Base-by-base conservation (phyloP, 495 filamentous ascomycete species). In the Lasiosphaeriaceae sp. region DNA sequence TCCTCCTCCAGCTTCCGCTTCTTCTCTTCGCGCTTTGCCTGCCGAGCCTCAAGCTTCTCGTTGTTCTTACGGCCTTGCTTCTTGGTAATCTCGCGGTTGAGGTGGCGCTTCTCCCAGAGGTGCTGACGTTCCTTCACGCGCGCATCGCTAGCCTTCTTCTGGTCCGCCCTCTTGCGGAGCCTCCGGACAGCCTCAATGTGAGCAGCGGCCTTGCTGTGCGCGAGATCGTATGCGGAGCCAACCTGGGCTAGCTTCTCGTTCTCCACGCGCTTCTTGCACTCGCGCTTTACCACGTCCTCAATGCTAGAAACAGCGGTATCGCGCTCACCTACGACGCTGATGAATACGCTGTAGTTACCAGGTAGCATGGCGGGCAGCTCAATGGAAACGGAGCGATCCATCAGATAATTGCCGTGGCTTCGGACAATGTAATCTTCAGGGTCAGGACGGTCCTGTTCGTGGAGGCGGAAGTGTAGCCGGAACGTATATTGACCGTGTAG, bases 381-480 rank as follows among this genome's bases (percentile, higher is more conserved):
- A 31, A 80, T 71, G 20, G 76, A 73, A 20, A 79, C 76, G 0
- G 76, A 78, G 4, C 77, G 74, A 37, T 74, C 68, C 76, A 78
- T 80, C 31, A 79, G 57, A 58, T 89, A 88, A 70, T 86, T 89
- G 48, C 83, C 86, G 55, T 89, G 85, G 61, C 87, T 93, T 58
- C 91, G 87, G 16, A 96, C 87, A 50, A 96, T 87, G 66, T 96
- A 96, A 54, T 93, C 89, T 46, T 90, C 81, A 55, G 92, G 86
- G 34, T 84, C 86, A 2, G 90, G 87, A 60, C 86, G 87, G 37
- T 72, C 73, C 14, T 70, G 69, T 47, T 77, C 70, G 63, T 97
- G 87, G 0, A 97, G 66, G n/a, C 92, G 82, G 75, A 96, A 97
- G 54, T 92, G 86, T n/a, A 96, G 77, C 16, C 84, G 70, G 73